These are phyloP conservation scores for Neostapfia colusana DNA, from an alignment of 176 grass and related monocot species.

Conservation along the genomic window DNA sequence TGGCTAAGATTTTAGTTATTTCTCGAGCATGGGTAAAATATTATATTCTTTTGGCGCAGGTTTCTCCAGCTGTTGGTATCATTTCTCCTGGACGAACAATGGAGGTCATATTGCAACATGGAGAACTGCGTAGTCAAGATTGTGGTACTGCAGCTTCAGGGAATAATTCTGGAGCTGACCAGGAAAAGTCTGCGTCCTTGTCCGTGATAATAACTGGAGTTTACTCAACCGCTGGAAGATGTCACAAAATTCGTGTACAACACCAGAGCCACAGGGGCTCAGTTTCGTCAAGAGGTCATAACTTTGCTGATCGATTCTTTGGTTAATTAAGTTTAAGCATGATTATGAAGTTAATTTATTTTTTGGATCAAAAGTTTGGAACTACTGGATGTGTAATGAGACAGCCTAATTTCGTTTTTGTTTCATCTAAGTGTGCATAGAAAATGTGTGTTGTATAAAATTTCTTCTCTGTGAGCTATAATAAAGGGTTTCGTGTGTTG, in stretches of 20 bases:
- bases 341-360: neutral
- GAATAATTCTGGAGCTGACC: slow-evolving; percentile 42
- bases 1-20: neutral
- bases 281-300: slow-evolving; percentile 40
- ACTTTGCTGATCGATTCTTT: neutral
- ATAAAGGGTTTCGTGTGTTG: neutral
- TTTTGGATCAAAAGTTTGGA: neutral
- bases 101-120: slow-evolving; percentile 57
- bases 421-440: slow-evolving; percentile 34
- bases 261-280: slow-evolving; percentile 31
- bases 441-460: slow-evolving; percentile 37
- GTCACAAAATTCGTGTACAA: slow-evolving; percentile 44
- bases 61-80: slow-evolving; percentile 63
- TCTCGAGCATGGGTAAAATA: neutral
- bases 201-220: slow-evolving; percentile 46
- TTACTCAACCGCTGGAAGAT: slow-evolving; percentile 40
- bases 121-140: slow-evolving; percentile 34
- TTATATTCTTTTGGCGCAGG: slow-evolving; percentile 38
- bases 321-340: slow-evolving; percentile 9
- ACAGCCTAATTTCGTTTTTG: neutral
- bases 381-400: neutral
- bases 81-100: slow-evolving; percentile 61
- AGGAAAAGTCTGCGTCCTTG: slow-evolving; percentile 43
- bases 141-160: slow-evolving; percentile 28
- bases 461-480: neutral